phyloP scores from a whole-genome alignment of 768 basidiomycete species.

The Daedaleopsis nitida region DNA sequence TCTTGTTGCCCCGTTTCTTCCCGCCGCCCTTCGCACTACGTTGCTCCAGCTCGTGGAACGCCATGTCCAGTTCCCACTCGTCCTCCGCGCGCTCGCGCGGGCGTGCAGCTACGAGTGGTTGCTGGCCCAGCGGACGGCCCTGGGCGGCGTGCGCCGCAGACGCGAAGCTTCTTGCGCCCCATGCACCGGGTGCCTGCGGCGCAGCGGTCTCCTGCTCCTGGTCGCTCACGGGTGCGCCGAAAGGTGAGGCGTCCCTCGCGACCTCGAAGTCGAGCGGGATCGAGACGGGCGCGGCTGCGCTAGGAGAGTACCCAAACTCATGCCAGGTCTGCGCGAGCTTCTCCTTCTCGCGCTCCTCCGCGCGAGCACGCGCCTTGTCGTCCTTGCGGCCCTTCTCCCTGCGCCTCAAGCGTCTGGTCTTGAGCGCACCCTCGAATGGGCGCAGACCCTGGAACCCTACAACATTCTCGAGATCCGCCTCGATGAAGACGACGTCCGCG shows the following conservation, averaged over 20 bases:
- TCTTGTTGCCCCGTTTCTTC: slow-evolving; percentile 61
- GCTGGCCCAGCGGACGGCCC: slow-evolving; percentile 15
- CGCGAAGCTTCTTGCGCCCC: slow-evolving; percentile 83
- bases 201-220: slow-evolving; percentile 9
- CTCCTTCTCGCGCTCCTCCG: slow-evolving; percentile 75
- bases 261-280: slow-evolving; percentile 15
- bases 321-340: slow-evolving; percentile 28
- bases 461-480: slow-evolving; percentile 79
- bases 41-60: slow-evolving; percentile 82
- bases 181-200: slow-evolving; percentile 50
- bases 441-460: slow-evolving; percentile 76
- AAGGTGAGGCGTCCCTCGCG: slow-evolving; percentile 56
- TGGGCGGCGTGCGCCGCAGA: slow-evolving; percentile 52
- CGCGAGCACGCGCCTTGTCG: slow-evolving; percentile 76
- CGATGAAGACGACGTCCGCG: slow-evolving; percentile 92
- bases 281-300: slow-evolving; percentile 3
- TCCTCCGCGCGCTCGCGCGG: slow-evolving; percentile 45
- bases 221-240: slow-evolving; percentile 59
- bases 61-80: slow-evolving; percentile 77
- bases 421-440: slow-evolving; percentile 83
- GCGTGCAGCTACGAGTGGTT: slow-evolving; percentile 27
- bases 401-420: slow-evolving; percentile 69
- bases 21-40: slow-evolving; percentile 43
- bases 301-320: slow-evolving; percentile 18
- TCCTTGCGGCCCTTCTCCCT: slow-evolving; percentile 86